Evolutionary conservation across 495 filamentous ascomycete species (phyloP).

Genomic region (Penicillium verhagenii): DNA sequence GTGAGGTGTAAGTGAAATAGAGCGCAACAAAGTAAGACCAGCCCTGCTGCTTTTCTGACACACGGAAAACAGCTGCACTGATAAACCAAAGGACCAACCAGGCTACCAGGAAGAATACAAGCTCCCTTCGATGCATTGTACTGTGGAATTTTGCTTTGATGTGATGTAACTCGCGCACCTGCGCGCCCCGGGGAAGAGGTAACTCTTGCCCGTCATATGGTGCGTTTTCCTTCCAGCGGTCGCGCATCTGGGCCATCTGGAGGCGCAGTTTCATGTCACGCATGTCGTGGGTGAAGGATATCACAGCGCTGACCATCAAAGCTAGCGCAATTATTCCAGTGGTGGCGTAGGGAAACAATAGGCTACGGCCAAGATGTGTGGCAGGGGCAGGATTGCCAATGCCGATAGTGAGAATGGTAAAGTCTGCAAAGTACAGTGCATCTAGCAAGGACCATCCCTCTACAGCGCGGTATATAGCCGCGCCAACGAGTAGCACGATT

Average conservation of each 20-base stretch:
- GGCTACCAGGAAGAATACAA: neutral
- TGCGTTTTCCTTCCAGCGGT: neutral
- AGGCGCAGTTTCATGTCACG: neutral
- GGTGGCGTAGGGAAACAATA: neutral
- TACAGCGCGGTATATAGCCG: neutral
- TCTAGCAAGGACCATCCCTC: neutral
- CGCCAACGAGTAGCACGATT: neutral
- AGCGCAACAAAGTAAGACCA: neutral
- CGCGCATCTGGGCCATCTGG: neutral
- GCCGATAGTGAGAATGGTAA: neutral
- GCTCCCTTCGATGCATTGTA: neutral
- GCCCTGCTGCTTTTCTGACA: neutral
- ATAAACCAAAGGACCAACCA: neutral
- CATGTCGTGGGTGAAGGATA: neutral
- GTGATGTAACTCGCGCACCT: neutral
- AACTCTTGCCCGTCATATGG: too few relatives aligned
- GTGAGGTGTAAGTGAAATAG: neutral
- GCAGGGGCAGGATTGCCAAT: neutral
- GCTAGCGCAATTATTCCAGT: neutral
- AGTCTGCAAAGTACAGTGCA: neutral
- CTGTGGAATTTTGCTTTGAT: neutral
- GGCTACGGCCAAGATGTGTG: neutral
- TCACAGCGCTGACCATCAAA: neutral
- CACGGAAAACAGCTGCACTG: neutral
- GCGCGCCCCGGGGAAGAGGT: too few relatives aligned